Evolutionary conservation across 129 eudicot species (phyloP), one percentile per base, ranked within the genome.

Genomic region (Saussurea involucrata): DNA sequence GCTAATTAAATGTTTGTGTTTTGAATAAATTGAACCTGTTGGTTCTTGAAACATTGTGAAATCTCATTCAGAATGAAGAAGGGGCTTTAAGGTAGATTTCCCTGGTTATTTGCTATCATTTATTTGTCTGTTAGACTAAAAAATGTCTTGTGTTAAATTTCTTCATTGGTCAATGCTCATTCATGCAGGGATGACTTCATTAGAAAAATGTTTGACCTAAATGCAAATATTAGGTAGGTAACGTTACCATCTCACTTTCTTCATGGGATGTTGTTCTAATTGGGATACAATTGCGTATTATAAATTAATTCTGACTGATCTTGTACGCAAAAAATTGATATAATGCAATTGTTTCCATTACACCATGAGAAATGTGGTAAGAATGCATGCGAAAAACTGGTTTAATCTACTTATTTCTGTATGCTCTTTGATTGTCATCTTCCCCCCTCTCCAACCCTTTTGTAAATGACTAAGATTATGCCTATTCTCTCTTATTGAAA

Each of bases 181-280:
- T 34, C 46, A 10, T 87, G 79, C 82, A 92, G 98, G 76, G 96
- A 86, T 78, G 89, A 81, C 28, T 90, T 92, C 71, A 86, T 90
- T 75, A 76, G 73, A 44, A 82, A 84, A 68, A 92, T 90, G 94
- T 80, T 90, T 69, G 88, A 85, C 80, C 78, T 92, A 55, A 92
- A 92, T 76, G 83, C 84, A 55, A 28, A 68, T 57, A 88, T 90
- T 61, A 90, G 98, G 96, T 87, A 72, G 28, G 75, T 77, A 53
- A 40, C 67, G 18, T 42, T 70, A 1, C 31, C 20, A 78, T 53
- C 29, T 68, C 32, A 60, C 61, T 73, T 32, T 11, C 12, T 32
- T 69, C 10, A 11, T n/a, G 63, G 46, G 28, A 65, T 46, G 68
- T 27, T 76, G 55, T 46, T 67, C 29, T 67, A 49, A 3, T 68